phyloP scores from a whole-genome alignment of 257 asterid genomes.

The Henckelia pumila region DNA sequence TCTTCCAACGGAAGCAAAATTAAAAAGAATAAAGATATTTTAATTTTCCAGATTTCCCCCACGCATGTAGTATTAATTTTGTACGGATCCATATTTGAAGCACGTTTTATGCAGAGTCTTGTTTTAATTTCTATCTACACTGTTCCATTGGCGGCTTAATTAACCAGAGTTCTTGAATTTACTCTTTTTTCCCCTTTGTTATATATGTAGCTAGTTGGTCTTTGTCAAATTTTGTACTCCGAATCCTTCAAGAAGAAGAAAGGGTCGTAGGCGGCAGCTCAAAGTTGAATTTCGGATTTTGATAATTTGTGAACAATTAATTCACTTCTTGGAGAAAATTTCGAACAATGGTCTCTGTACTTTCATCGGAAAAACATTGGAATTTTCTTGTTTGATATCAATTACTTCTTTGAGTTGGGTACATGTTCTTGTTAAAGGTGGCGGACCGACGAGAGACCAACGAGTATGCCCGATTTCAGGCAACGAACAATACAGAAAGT shows the following conservation, averaged over 20 bases:
- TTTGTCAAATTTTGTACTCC: constrained; percentile 3
- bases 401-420: background rate
- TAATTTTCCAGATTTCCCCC: background rate
- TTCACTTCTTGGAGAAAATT: background rate
- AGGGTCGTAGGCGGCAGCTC: constrained; percentile 21
- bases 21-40: background rate
- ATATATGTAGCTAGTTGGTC: constrained; percentile 23
- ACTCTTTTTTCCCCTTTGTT: constrained; percentile 22
- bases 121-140: background rate
- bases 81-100: background rate
- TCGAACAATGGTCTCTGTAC: no score
- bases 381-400: no score
- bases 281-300: background rate
- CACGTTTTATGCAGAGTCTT: background rate
- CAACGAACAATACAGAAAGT: constrained; percentile 14
- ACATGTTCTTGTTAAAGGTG: constrained; percentile 57
- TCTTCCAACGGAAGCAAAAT: background rate
- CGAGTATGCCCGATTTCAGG: constrained; percentile 40
- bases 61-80: background rate
- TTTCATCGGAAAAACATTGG: no score
- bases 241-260: background rate
- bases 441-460: constrained; percentile 58
- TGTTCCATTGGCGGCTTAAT: constrained; percentile 46
- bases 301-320: background rate
- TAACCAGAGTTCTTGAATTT: background rate